Evolutionary conservation across 176 grass and related monocot genomes (phyloP).

Genomic region (Oryza meyeriana): DNA sequence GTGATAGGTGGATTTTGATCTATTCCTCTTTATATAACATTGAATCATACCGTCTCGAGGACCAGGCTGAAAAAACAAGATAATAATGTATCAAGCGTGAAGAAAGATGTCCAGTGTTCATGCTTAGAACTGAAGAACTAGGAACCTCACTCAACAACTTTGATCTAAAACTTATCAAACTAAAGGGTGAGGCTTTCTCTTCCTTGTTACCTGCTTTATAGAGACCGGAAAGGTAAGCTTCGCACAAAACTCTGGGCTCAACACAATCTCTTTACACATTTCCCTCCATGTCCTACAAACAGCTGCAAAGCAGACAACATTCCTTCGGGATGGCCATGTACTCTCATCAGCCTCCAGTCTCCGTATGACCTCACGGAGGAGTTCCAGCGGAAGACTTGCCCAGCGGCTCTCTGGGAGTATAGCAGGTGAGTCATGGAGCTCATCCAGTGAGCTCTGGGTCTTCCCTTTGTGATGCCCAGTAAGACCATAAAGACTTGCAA

Average conservation of each 20-base stretch:
- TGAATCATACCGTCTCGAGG: constrained; percentile 86
- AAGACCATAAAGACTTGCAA: constrained; percentile 71
- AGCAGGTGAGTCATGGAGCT: constrained; percentile 46
- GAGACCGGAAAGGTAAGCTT: constrained; percentile 94
- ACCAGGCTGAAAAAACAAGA: constrained; percentile 69
- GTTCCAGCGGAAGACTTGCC: constrained; percentile 89
- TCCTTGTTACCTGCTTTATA: constrained; percentile 80
- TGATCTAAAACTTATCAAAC: background rate
- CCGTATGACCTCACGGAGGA: constrained; percentile 77
- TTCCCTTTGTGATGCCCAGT: constrained; percentile 61
- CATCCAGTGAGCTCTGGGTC: constrained; percentile 58
- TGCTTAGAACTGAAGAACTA: background rate
- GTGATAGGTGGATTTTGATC: constrained; percentile 92
- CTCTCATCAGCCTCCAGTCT: constrained; percentile 80
- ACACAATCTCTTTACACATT: constrained; percentile 96
- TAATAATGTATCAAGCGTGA: constrained; percentile 15
- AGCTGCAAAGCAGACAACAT: constrained; percentile 84
- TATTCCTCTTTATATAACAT: constrained; percentile 99
- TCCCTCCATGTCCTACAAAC: constrained; percentile 97
- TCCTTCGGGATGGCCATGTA: constrained; percentile 77
- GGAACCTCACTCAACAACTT: background rate
- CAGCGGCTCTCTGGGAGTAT: constrained; percentile 64
- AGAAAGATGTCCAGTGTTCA: background rate
- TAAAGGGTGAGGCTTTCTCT: background rate
- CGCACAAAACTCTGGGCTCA: constrained; percentile 82